Conservation (phyloP, 768 basidiomycete genomes). For the Lepiota subincarnata region DNA sequence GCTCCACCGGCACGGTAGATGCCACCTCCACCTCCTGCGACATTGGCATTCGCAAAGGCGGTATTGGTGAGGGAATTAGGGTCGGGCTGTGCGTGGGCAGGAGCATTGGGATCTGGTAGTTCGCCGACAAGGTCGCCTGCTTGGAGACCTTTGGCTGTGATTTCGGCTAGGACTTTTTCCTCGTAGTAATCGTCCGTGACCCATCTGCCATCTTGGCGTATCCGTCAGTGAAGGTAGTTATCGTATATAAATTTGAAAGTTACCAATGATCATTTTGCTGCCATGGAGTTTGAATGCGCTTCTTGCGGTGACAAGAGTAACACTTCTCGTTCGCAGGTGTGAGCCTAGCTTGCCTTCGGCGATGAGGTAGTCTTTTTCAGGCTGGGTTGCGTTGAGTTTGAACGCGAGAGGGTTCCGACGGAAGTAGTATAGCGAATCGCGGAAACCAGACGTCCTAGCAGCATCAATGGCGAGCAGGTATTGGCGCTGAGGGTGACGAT, state of each 20-base stretch:
- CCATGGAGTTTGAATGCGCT: constrained; percentile 96
- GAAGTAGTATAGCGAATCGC: constrained; percentile 98
- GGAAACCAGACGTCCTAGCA: constrained; percentile 91
- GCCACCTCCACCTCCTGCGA: constrained; percentile 52
- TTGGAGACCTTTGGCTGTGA: constrained; percentile 76
- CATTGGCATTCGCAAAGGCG: constrained; percentile 33
- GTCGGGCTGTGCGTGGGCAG: constrained; percentile 41
- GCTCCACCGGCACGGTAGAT: constrained; percentile 90
- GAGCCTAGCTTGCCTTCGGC: constrained; percentile 82
- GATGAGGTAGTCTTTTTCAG: constrained; percentile 92
- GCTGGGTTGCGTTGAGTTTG: constrained; percentile 85
- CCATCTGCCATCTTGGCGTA: constrained; percentile 75
- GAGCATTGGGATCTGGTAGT: constrained; percentile 67
- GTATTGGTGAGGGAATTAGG: constrained; percentile 34
- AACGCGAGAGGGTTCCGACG: constrained; percentile 85
- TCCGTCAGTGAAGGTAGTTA: background rate
- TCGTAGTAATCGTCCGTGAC: constrained; percentile 97
- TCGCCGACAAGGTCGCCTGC: constrained; percentile 82
- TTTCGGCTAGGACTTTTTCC: constrained; percentile 71
- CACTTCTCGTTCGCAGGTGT: constrained; percentile 85
- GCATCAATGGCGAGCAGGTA: constrained; percentile 99
- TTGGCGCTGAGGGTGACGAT: constrained; percentile 74
- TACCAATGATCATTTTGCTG: constrained; percentile 83
- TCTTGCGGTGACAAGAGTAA: constrained; percentile 88
- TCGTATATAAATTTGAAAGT: background rate